Evolutionary conservation across 1,284 basidiomycete genomes (phyloP), one percentile per base, ranked within the genome.

Genomic region (Cystobasidiaceae sp.): DNA sequence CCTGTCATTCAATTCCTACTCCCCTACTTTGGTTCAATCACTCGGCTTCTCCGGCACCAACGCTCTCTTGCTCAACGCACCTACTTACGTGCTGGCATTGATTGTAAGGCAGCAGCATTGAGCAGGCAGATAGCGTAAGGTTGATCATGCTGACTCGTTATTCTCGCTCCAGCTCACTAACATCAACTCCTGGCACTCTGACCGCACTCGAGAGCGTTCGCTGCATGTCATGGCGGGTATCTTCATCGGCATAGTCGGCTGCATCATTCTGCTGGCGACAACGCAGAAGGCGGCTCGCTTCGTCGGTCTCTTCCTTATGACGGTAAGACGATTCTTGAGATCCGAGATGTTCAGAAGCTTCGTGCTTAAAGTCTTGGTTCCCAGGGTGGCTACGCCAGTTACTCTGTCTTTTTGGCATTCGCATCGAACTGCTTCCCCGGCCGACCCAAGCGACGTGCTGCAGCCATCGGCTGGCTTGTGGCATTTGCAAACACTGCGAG

Each of bases 201-300:
- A 69, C 54, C 30, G 77, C 52, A 83, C 83, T 2, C 69, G 68
- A 0, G 75, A 76, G 62, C 69, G 75, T n/a, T 73, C 71, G 49
- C 75, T 77, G 58, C 88, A 88, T 1, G 86, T 94, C 69, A 79
- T 86, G 34, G 93, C 90, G 89, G 81, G 88, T 11, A 89, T 92
- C 75, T 80, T 82, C 67, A 88, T 86, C 6, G 82, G 25, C 23
- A 43, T 39, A 9, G 27, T 59, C 28, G 56, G 56, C 17, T 39
- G 34, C 9, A 59, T 59, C 28, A 59, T 59, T 33, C 56, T 32
- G 8, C 43, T 59, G 15, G 56, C 56, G 5, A 59, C 56, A 28
- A 48, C 41, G 21, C 17, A 48, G 13, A 43, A 43, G 17, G 56
- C 56, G 6, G 56, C 56, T 13, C 56, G 56, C n/a, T 59, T 43